Evolutionary conservation across 306 rosid genomes (phyloP).

Genomic region (Glycine tomentella): DNA sequence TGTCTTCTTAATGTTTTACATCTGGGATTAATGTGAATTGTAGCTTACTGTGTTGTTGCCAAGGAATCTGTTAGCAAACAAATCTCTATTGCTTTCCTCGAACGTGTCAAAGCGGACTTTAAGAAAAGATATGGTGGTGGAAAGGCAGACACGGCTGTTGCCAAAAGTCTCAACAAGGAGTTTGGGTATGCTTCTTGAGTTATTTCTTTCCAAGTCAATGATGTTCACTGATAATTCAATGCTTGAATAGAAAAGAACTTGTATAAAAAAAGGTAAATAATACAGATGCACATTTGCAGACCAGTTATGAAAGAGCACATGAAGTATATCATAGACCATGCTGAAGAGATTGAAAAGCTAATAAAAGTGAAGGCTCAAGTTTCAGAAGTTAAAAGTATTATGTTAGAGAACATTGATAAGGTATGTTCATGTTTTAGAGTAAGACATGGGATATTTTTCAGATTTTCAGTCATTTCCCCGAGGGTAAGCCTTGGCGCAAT

Average conservation of each 20-base stretch:
- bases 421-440: constrained; percentile 45
- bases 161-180: constrained; percentile 94
- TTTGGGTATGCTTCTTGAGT: constrained; percentile 67
- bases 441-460: background rate
- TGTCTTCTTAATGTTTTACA: constrained; percentile 7
- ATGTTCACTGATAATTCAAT: constrained; percentile 12
- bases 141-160: constrained; percentile 84
- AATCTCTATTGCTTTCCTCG: constrained; percentile 87
- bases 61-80: constrained; percentile 89
- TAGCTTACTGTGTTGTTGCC: constrained; percentile 97
- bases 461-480: background rate
- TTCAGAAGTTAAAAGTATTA: constrained; percentile 86
- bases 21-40: constrained; percentile 49
- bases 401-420: constrained; percentile 83
- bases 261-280: constrained; percentile 8
- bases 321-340: constrained; percentile 90
- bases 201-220: constrained; percentile 32
- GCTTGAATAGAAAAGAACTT: constrained; percentile 14
- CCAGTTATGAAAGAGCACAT: constrained; percentile 90
- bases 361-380: constrained; percentile 96
- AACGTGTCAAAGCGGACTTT: constrained; percentile 84
- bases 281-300: constrained; percentile 57
- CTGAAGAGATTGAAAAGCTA: constrained; percentile 88
- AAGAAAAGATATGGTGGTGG: constrained; percentile 92
- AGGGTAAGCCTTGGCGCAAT: too few relatives aligned